These are phyloP conservation scores for Anethum foeniculum DNA, from an alignment of 140 eudicot genomes.

Conservation along the genomic window DNA sequence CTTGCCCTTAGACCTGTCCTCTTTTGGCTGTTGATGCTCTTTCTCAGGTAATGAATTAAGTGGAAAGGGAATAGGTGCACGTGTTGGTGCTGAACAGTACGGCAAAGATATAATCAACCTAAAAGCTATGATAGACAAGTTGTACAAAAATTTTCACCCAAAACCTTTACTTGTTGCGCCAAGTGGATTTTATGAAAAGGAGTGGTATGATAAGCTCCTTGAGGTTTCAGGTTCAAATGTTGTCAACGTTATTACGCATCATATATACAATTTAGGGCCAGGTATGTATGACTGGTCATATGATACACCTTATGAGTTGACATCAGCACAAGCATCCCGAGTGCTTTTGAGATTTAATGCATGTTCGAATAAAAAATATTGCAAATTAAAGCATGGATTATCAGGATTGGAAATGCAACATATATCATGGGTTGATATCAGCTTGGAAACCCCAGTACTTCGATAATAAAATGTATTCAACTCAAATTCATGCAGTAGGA, in stretches of 20 bases:
- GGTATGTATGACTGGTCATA: constrained; percentile 35
- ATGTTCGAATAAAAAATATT: background rate
- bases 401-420: background rate
- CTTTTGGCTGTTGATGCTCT: background rate
- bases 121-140: constrained; percentile 41
- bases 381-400: background rate
- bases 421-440: background rate
- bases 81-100: constrained; percentile 65
- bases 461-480: background rate
- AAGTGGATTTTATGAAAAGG: constrained; percentile 80
- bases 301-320: background rate
- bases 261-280: constrained; percentile 81
- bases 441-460: background rate
- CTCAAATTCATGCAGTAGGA: background rate
- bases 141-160: constrained; percentile 35
- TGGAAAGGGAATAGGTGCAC: constrained; percentile 80
- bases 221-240: constrained; percentile 55
- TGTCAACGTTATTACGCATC: constrained; percentile 67
- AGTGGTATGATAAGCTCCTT: constrained; percentile 66
- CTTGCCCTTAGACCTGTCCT: background rate
- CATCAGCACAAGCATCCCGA: background rate
- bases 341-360: background rate
- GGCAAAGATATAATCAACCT: constrained; percentile 62
- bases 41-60: constrained; percentile 80
- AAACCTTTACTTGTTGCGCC: constrained; percentile 79